A percentile compares a stretch with the other conserved stretches of the same genome.
Conservation (phyloP, 768 basidiomycete genomes). For the Suillus occidentalis region DNA sequence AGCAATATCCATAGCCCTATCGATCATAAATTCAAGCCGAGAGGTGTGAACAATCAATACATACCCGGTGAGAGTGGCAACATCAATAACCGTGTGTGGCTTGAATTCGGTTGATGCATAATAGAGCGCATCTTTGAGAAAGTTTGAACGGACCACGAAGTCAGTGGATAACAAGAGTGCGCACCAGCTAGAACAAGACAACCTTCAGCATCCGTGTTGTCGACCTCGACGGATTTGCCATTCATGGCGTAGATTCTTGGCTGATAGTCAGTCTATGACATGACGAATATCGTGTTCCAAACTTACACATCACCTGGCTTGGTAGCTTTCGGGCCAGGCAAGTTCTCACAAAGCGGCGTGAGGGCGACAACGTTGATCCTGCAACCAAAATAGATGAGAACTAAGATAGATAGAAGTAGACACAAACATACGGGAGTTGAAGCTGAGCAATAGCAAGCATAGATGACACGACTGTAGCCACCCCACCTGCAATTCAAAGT, state of each 20-base stretch:
- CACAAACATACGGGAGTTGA: constrained; percentile 62
- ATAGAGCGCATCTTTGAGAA: constrained; percentile 69
- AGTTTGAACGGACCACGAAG: neutral
- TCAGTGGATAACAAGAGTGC: constrained; percentile 12
- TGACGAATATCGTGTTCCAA: neutral
- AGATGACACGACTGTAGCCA: constrained; percentile 73
- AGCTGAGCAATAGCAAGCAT: constrained; percentile 80
- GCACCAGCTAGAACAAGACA: constrained; percentile 71
- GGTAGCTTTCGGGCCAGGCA: constrained; percentile 66
- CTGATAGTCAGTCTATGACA: neutral
- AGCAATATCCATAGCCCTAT: constrained; percentile 68
- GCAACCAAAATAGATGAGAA: neutral
- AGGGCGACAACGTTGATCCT: constrained; percentile 76
- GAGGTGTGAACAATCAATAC: constrained; percentile 11
- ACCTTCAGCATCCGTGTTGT: constrained; percentile 87
- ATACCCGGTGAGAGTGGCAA: constrained; percentile 84
- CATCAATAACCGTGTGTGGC: constrained; percentile 82
- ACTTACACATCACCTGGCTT: constrained; percentile 85
- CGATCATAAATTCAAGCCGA: neutral
- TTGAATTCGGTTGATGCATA: constrained; percentile 77
- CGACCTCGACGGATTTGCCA: constrained; percentile 82
- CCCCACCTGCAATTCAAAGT: constrained; percentile 51
- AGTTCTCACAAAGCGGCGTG: constrained; percentile 81
- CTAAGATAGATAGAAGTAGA: neutral
- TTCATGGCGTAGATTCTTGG: constrained; percentile 70